phyloP scores from a whole-genome alignment of 352 stramenopile species.

The Phytophthora idaei region DNA sequence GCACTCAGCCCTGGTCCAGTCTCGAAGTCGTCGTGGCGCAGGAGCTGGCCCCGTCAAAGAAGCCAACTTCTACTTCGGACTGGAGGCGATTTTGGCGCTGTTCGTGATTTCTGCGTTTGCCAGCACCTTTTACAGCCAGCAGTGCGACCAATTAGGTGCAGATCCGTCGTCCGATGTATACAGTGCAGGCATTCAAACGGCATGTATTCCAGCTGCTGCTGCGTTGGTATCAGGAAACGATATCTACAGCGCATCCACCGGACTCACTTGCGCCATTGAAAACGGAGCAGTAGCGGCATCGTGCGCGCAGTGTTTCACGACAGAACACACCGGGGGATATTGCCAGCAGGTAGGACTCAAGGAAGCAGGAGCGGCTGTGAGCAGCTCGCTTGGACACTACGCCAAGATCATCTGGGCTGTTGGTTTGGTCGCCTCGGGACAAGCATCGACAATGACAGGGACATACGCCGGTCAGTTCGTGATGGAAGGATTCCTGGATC shows the following conservation, averaged over 20 bases:
- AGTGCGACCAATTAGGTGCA: conserved; percentile 51
- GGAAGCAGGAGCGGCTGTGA: conserved; percentile 68
- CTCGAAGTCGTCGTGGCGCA: conserved; percentile 26
- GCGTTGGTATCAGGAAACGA: conserved; percentile 52
- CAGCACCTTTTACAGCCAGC: conserved; percentile 86
- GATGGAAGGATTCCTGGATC: conserved; percentile 94
- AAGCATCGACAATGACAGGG: conserved; percentile 92
- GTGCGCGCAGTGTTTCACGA: conserved; percentile 52
- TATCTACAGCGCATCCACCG: conserved; percentile 64
- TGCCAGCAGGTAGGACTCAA: conserved; percentile 85
- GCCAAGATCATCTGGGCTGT: conserved; percentile 89
- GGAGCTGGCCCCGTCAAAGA: conserved; percentile 28
- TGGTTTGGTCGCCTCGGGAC: conserved; percentile 89
- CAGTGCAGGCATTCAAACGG: conserved; percentile 57
- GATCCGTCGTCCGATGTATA: conserved; percentile 56
- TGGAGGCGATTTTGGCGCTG: conserved; percentile 87
- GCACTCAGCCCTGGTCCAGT: conserved; percentile 91
- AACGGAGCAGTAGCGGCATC: conserved; percentile 10
- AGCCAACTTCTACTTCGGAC: conserved; percentile 86
- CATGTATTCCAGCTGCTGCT: conserved; percentile 59
- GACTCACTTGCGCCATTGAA: conserved; percentile 49
- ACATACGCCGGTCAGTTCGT: conserved; percentile 96
- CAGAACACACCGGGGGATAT: conserved; percentile 43
- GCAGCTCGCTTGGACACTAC: conserved; percentile 62
- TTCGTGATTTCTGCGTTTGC: conserved; percentile 90